Conservation (phyloP, 805 yeast species). For the Hanseniaspora vineae region DNA sequence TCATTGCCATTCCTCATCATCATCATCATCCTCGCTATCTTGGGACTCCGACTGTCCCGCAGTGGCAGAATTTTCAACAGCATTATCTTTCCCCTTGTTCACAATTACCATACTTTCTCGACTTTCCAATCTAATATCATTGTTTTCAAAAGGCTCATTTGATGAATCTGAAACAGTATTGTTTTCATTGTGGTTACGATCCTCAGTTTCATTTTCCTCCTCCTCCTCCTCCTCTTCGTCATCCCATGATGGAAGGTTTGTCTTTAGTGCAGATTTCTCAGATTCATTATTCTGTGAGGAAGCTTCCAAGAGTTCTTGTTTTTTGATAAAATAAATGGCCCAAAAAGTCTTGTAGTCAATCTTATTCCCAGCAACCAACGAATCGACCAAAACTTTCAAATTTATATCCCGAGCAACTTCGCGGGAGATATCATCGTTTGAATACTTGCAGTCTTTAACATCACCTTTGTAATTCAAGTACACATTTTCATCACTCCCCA, state of each 20-base stretch:
- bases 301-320: constrained; percentile 11
- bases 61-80: not conserved
- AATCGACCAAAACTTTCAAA: constrained; percentile 27
- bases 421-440: constrained; percentile 10
- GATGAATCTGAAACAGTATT: not conserved
- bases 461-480: constrained; percentile 25
- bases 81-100: not conserved
- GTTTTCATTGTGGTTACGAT: not conserved
- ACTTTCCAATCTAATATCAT: constrained; percentile 23
- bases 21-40: constrained; percentile 15
- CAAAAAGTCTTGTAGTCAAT: constrained; percentile 55
- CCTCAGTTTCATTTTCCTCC: constrained; percentile 2
- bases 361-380: constrained; percentile 17
- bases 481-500: constrained; percentile 36
- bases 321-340: constrained; percentile 52
- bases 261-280: constrained; percentile 13
- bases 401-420: constrained; percentile 23
- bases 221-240: constrained; percentile 26
- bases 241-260: constrained; percentile 20
- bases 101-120: constrained; percentile 20
- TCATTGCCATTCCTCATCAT: constrained; percentile 56
- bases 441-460: constrained; percentile 35
- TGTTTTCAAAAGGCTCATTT: constrained; percentile 5
- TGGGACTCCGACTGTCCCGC: too few species aligned
- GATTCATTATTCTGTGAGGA: too few species aligned